Evolutionary conservation across 108 stramenopile genomes (phyloP).

Genomic region (Fragilaria crotonensis): DNA sequence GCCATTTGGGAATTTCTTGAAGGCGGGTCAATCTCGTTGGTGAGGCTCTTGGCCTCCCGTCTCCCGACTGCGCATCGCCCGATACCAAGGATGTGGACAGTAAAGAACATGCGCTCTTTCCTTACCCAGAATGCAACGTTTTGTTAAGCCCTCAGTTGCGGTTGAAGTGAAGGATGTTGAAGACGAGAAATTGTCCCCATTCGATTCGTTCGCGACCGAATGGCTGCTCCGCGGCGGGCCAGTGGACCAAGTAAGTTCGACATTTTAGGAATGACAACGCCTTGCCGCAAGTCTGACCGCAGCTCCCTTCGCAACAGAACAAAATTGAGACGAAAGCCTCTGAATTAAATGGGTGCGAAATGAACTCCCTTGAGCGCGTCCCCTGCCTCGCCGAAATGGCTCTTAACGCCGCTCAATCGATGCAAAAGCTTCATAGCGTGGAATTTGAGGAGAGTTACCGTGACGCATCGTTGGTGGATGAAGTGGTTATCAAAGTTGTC

Average conservation of each 20-base stretch:
- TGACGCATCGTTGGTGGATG: slow-evolving; percentile 31
- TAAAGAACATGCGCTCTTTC: not conserved
- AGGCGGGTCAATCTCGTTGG: slow-evolving; percentile 19
- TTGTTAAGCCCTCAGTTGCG: not conserved
- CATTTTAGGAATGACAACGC: not conserved
- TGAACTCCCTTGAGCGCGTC: slow-evolving; percentile 10
- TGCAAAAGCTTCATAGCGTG: slow-evolving; percentile 56
- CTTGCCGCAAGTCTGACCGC: not conserved
- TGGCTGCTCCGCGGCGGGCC: too few relatives aligned
- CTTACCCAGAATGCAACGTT: not conserved
- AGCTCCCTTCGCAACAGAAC: not conserved
- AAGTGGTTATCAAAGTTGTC: slow-evolving; percentile 61
- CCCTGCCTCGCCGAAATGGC: slow-evolving; percentile 25
- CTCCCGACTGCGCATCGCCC: not conserved
- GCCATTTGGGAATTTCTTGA: slow-evolving; percentile 18
- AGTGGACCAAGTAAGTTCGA: not conserved
- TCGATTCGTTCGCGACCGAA: too few relatives aligned
- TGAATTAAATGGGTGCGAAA: not conserved
- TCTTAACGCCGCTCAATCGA: slow-evolving; percentile 43
- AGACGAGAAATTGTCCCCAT: too few relatives aligned
- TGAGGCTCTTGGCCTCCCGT: slow-evolving; percentile 12
- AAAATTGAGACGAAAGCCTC: not conserved
- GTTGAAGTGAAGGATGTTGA: too few relatives aligned
- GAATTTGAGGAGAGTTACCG: slow-evolving; percentile 50
- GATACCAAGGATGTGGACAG: too few relatives aligned